Evolutionary conservation across 441 rosid genomes (phyloP).

Genomic region (Gossypium trilobum): DNA sequence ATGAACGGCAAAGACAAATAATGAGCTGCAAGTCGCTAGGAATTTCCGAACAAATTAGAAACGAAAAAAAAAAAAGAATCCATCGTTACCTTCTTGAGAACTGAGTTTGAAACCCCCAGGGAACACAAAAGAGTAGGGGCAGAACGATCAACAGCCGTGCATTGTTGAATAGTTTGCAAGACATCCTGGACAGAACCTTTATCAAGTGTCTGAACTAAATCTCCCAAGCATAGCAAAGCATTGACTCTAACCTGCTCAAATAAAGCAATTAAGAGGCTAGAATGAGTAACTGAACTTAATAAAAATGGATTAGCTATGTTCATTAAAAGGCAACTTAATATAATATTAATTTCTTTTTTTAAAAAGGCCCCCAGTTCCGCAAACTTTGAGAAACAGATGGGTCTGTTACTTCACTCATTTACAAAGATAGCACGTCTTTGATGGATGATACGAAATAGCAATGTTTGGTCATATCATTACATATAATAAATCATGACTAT

Average conservation of each 20-base stretch:
- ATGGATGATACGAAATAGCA: neutral
- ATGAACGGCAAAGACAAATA: slow-evolving; percentile 11
- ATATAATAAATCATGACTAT: neutral
- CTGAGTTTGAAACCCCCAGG: slow-evolving; percentile 77
- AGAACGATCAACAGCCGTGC: slow-evolving; percentile 88
- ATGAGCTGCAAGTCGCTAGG: slow-evolving; percentile 13
- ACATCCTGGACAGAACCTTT: slow-evolving; percentile 54
- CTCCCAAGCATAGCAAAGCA: slow-evolving; percentile 83
- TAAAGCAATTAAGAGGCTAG: slow-evolving; percentile 11
- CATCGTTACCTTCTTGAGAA: slow-evolving; percentile 66
- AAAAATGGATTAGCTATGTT: neutral
- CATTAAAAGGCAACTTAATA: neutral
- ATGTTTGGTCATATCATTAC: neutral
- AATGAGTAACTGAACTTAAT: neutral
- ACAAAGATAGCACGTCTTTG: no score
- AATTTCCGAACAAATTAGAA: neutral
- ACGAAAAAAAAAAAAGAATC: slow-evolving; percentile 2
- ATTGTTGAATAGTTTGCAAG: slow-evolving; percentile 78
- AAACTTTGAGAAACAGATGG: no score
- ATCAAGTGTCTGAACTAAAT: slow-evolving; percentile 64
- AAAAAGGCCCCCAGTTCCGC: no score
- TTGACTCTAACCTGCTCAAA: slow-evolving; percentile 74
- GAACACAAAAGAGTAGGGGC: slow-evolving; percentile 94
- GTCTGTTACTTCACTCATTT: no score
- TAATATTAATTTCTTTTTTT: no score